These are phyloP conservation scores for Raffaelea arxii DNA, from an alignment of 2,329 filamentous ascomycete species.

Conservation along the genomic window DNA sequence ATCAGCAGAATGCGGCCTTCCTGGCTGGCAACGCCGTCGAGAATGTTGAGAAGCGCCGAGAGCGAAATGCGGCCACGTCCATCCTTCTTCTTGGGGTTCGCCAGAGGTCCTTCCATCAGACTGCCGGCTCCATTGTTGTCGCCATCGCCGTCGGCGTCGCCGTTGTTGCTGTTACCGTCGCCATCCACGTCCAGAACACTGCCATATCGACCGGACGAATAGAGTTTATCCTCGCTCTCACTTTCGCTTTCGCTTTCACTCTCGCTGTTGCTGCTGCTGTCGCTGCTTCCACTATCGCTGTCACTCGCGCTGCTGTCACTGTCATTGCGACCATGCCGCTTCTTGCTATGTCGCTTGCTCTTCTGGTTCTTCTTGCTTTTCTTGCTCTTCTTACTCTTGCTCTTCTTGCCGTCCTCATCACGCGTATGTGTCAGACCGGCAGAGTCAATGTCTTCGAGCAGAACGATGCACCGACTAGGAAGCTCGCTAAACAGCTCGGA, in stretches of 20 bases:
- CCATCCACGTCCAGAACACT: slow-evolving; percentile 12
- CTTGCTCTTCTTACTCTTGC: slow-evolving; percentile 6
- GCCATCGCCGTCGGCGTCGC: slow-evolving; percentile 6
- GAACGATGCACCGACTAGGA: slow-evolving; percentile 59
- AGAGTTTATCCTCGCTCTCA: background rate
- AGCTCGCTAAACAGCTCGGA: slow-evolving; percentile 55
- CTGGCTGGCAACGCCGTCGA: slow-evolving; percentile 62
- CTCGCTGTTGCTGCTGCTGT: slow-evolving; percentile 10
- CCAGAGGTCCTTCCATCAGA: too few relatives aligned
- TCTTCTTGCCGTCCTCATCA: slow-evolving; percentile 20
- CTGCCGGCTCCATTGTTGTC: background rate
- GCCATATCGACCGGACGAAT: too few relatives aligned
- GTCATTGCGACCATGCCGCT: too few relatives aligned
- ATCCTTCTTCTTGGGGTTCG: too few relatives aligned
- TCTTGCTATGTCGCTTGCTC: slow-evolving; percentile 2
- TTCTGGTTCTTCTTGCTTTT: slow-evolving; percentile 10
- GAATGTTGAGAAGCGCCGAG: slow-evolving; percentile 69
- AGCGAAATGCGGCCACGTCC: too few relatives aligned
- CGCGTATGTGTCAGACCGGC: slow-evolving; percentile 58
- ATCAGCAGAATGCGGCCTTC: slow-evolving; percentile 55
- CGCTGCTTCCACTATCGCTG: slow-evolving; percentile 2
- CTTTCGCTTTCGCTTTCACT: slow-evolving; percentile 3
- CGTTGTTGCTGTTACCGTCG: slow-evolving; percentile 2
- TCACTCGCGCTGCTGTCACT: slow-evolving; percentile 7
- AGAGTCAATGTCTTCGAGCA: slow-evolving; percentile 69